phyloP scores from a whole-genome alignment of 2,329 filamentous ascomycete genomes.

The Colletotrichum destructivum region DNA sequence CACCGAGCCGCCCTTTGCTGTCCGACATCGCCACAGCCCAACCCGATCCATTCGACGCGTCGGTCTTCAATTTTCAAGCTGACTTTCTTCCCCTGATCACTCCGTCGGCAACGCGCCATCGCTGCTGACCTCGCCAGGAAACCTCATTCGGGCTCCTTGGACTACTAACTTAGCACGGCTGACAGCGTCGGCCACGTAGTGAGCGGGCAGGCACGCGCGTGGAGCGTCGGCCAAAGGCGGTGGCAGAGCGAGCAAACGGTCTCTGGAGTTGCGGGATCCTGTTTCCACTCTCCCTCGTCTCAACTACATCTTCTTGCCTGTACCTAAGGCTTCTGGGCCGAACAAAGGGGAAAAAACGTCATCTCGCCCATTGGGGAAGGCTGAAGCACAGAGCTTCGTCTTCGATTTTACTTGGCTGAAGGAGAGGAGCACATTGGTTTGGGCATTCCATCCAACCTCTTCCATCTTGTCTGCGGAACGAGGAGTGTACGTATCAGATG shows the following conservation, averaged over 20 bases:
- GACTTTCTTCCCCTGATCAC: too few species aligned
- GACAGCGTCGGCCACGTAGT: slow-evolving; percentile 28
- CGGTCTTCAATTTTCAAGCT: not conserved
- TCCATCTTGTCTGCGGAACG: slow-evolving; percentile 44
- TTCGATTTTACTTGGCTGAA: slow-evolving; percentile 57
- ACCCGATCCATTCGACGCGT: slow-evolving; percentile 12
- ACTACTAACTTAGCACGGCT: slow-evolving; percentile 28
- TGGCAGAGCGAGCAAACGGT: slow-evolving; percentile 39
- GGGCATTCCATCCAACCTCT: slow-evolving; percentile 42
- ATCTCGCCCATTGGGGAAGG: slow-evolving; percentile 45
- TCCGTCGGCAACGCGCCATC: slow-evolving; percentile 12
- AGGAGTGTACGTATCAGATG: slow-evolving; percentile 71
- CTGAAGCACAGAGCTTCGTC: slow-evolving; percentile 77
- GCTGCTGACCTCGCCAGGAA: slow-evolving; percentile 17
- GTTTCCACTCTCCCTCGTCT: slow-evolving; percentile 40
- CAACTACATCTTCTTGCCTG: slow-evolving; percentile 41
- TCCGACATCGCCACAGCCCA: slow-evolving; percentile 12
- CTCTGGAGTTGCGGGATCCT: slow-evolving; percentile 39
- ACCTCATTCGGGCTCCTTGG: slow-evolving; percentile 26
- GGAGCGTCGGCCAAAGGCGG: slow-evolving; percentile 30
- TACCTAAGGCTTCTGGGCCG: slow-evolving; percentile 43
- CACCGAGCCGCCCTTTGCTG: slow-evolving; percentile 12
- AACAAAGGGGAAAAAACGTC: slow-evolving; percentile 30
- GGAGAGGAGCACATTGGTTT: slow-evolving; percentile 38
- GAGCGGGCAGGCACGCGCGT: slow-evolving; percentile 25